Percentiles rank a stretch among this genome's conserved stretches.
Evolutionary conservation across 768 basidiomycete species (phyloP).

Genomic region (Trametes cingulata): DNA sequence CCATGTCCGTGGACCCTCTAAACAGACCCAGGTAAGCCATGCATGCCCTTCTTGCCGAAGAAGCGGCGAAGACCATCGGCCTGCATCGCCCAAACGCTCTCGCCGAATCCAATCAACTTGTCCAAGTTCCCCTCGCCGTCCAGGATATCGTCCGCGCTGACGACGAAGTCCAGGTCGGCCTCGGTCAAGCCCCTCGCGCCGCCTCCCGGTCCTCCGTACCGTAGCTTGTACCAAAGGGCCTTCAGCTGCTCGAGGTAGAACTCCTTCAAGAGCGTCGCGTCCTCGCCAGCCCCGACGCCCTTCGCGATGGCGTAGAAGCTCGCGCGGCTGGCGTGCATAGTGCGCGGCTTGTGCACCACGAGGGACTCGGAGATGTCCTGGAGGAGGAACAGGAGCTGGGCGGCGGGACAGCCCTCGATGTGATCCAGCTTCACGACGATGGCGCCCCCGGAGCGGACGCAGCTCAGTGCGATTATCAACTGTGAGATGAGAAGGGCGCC

Average conservation of each 20-base stretch:
- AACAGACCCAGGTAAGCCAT: no score
- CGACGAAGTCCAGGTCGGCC: background rate
- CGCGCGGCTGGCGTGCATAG: background rate
- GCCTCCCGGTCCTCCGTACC: background rate
- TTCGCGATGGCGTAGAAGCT: conserved; percentile 6
- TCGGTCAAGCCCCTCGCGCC: background rate
- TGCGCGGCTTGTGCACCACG: conserved; percentile 1
- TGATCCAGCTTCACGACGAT: conserved; percentile 1
- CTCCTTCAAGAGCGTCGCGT: background rate
- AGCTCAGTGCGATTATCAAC: background rate
- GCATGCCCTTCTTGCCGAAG: background rate
- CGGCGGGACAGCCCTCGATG: conserved; percentile 2
- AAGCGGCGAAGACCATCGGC: background rate
- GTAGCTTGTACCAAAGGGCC: background rate
- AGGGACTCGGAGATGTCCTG: background rate
- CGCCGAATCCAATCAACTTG: background rate
- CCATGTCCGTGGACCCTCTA: no score
- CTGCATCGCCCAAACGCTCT: background rate
- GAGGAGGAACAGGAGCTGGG: conserved; percentile 9
- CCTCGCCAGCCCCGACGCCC: background rate
- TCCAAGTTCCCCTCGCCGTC: background rate
- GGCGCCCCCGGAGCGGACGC: conserved; percentile 3
- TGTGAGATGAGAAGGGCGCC: background rate
- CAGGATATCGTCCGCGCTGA: background rate
- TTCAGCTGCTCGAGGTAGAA: background rate